A percentile compares a stretch with the other conserved stretches of the same genome.
Evolutionary conservation across 257 asterid species (phyloP).

Genomic region (Gentiana macrophylla): DNA sequence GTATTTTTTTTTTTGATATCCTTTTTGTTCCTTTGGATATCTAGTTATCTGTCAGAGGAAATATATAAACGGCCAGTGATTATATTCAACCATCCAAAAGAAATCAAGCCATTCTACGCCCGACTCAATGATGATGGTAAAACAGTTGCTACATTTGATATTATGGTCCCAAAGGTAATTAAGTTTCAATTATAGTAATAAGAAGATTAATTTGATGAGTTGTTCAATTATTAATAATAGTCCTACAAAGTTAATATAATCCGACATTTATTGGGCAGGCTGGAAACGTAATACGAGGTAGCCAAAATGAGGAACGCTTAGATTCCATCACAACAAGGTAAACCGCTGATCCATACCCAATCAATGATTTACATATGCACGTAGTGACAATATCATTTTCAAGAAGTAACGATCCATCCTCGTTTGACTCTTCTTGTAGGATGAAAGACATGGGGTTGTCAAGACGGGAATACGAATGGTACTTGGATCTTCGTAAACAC

Average conservation of each 20-base stretch:
- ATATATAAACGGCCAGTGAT: slow-evolving; percentile 52
- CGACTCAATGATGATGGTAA: slow-evolving; percentile 56
- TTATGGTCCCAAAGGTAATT: slow-evolving; percentile 66
- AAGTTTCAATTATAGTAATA: no score
- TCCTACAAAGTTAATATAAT: not conserved
- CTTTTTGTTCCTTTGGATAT: not conserved
- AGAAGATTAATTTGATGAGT: not conserved
- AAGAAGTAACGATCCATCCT: no score
- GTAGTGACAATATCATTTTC: no score
- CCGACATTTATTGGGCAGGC: slow-evolving; percentile 27
- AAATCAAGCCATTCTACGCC: slow-evolving; percentile 48
- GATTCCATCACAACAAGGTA: slow-evolving; percentile 47
- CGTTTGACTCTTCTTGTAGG: slow-evolving; percentile 22
- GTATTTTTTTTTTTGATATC: not conserved
- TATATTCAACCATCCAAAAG: slow-evolving; percentile 65
- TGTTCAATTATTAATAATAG: not conserved
- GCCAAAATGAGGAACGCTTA: slow-evolving; percentile 79
- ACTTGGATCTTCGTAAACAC: slow-evolving; percentile 63
- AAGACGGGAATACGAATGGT: slow-evolving; percentile 69
- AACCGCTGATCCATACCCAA: not conserved
- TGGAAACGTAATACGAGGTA: slow-evolving; percentile 68
- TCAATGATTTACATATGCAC: no score
- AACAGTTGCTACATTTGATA: slow-evolving; percentile 70
- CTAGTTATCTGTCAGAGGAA: slow-evolving; percentile 60
- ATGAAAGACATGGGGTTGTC: slow-evolving; percentile 49